Evolutionary conservation across 2,329 filamentous ascomycete genomes (phyloP), one percentile per base, ranked within the genome.

Genomic region (Arthrobotrys entomopaga): DNA sequence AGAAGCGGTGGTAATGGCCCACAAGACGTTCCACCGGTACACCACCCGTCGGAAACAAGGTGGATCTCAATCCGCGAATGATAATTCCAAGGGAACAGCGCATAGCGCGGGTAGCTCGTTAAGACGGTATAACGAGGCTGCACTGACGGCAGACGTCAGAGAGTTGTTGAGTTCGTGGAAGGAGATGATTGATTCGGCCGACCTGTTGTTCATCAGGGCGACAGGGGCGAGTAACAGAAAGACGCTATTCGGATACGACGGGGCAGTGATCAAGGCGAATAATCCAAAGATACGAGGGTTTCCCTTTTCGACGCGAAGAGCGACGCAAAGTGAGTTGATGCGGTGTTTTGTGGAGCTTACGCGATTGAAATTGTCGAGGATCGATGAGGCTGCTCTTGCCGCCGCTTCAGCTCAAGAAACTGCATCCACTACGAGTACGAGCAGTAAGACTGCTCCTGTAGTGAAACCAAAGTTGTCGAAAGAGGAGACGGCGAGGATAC

Each of bases 1-100:
- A 61, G 91, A 96, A 79, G 92, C 94, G 4, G 90, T 90, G 0
- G 92, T 98, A 0, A 86, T 97, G 50, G 94, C 93, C 0, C 94
- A 98, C 82, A 99, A 99, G 84, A 97, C 94, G 0, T 99, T 98
- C 81, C 96, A 99, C 81, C 87, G 95, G 67, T 99, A 99, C 80
- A 99, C 96, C 0, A 99, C 95, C 4, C 87, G 95, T 77, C 87
- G 95, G 77, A 99, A 99, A 81, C 95, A 99, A 81, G 95, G 95
- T 84, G 95, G 96, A 48, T 90, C 93, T 10, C 95, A 99, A 81
- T 96, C 93, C 2, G 90, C 94, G 26, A 98, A 93, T 81, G 95
- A 99, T 81, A 91, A 92, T 75, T 88, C 93, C n/a, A 97, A 97
- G 80, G 94, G 95, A 13, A 89, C 90, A 53, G 95, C 95, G 0